Percentiles rank a stretch among this genome's conserved stretches.
phyloP scores from a whole-genome alignment of 331 rosid species.

The Prunus yedoensis region DNA sequence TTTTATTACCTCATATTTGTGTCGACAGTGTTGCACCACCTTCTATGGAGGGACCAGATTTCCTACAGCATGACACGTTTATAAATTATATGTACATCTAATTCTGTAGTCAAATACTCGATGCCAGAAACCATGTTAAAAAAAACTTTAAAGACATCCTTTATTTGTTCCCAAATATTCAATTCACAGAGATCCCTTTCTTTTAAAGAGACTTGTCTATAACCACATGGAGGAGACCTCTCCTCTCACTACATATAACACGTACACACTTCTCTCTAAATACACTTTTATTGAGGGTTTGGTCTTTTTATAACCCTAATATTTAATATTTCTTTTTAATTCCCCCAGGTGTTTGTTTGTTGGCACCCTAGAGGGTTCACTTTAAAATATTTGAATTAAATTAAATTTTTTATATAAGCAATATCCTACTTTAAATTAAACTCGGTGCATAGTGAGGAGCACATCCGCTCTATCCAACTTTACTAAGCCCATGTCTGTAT shows the following conservation, averaged over 20 bases:
- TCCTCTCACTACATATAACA: background rate
- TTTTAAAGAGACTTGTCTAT: background rate
- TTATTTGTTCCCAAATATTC: background rate
- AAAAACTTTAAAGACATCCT: background rate
- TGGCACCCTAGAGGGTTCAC: background rate
- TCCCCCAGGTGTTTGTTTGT: slow-evolving; percentile 8
- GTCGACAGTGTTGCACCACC: background rate
- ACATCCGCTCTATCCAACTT: too few species aligned
- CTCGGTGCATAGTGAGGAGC: too few species aligned
- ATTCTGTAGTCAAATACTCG: background rate
- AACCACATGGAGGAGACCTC: slow-evolving; percentile 11
- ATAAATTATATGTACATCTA: too few species aligned
- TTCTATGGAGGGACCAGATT: slow-evolving; percentile 8
- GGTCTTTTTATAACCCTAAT: background rate
- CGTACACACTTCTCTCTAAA: background rate
- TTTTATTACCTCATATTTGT: background rate
- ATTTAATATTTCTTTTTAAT: background rate
- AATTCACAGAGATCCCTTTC: background rate
- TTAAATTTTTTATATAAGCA: background rate
- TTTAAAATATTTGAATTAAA: background rate
- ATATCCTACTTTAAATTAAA: too few species aligned
- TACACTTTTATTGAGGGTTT: background rate
- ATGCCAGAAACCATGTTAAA: background rate
- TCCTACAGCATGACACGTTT: background rate
- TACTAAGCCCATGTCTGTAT: rapidly evolving